A percentile compares a stretch with the other conserved stretches of the same genome.
phyloP scores from a whole-genome alignment of 2,329 filamentous ascomycete species.

The Talaromyces albobiverticillius region DNA sequence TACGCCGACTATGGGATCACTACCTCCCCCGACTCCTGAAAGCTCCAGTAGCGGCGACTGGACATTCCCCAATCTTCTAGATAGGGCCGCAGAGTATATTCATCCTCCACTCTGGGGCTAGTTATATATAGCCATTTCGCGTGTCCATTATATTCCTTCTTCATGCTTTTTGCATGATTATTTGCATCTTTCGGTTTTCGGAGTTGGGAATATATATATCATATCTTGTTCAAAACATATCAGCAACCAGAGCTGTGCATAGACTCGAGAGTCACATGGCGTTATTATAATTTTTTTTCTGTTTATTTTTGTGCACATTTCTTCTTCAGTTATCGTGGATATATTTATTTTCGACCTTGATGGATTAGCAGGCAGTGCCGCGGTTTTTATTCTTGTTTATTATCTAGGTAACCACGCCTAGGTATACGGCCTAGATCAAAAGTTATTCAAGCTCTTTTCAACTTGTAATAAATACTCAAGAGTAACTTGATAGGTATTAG shows the following conservation, averaged over 20 bases:
- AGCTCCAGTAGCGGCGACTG: constrained; percentile 47
- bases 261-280: neutral
- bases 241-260: neutral
- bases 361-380: neutral
- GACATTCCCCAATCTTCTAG: constrained; percentile 44
- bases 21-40: constrained; percentile 46
- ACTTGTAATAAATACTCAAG: no score
- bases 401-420: neutral
- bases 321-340: neutral
- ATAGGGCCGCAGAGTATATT: constrained; percentile 48
- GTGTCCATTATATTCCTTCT: neutral
- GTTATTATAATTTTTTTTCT: no score
- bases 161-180: neutral
- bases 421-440: no score
- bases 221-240: neutral
- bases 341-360: neutral
- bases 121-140: neutral
- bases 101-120: constrained; percentile 46
- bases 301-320: neutral
- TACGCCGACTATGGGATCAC: constrained; percentile 33
- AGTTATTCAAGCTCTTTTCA: no score
- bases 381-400: neutral
- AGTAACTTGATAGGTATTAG: no score
- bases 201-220: neutral
- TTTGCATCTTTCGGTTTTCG: neutral